Evolutionary conservation across 768 basidiomycete species (phyloP).

Genomic region (Rubroboletus satanas): DNA sequence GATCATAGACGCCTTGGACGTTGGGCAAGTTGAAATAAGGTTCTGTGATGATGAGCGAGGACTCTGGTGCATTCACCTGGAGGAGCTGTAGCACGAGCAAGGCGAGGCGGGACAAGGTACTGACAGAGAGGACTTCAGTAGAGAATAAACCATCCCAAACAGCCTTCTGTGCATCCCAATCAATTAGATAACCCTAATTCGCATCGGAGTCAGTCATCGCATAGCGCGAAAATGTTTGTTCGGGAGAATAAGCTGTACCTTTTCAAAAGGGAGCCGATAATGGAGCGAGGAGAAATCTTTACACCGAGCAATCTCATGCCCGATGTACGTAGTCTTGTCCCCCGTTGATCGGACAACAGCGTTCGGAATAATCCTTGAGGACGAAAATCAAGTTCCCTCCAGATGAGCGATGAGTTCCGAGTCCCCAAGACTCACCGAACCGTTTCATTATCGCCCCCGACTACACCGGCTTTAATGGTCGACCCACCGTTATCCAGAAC

Average conservation of each 20-base stretch:
- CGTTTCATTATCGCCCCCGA: conserved; percentile 29
- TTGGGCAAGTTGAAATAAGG: conserved; percentile 93
- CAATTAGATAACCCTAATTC: conserved; percentile 81
- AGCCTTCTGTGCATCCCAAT: conserved; percentile 94
- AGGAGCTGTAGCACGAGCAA: conserved; percentile 9
- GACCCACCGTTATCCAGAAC: conserved; percentile 88
- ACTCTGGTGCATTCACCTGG: conserved; percentile 69
- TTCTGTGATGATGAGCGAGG: conserved; percentile 84
- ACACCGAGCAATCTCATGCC: conserved; percentile 78
- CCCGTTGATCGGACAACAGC: conserved; percentile 81
- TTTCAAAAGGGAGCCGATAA: conserved; percentile 84
- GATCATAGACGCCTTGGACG: conserved; percentile 89
- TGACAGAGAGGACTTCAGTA: conserved; percentile 61
- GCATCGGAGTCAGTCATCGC: conserved; percentile 12
- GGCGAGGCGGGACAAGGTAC: conserved; percentile 11
- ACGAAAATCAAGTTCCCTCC: conserved; percentile 1
- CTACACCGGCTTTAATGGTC: conserved; percentile 72
- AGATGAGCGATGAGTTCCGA: neutral
- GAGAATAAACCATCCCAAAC: conserved; percentile 92
- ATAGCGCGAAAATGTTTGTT: neutral
- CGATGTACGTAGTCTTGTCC: conserved; percentile 79
- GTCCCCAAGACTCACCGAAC: conserved; percentile 20
- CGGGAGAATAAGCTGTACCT: conserved; percentile 43
- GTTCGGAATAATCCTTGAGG: conserved; percentile 66
- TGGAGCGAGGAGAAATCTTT: conserved; percentile 76